phyloP scores from a whole-genome alignment of 768 basidiomycete genomes.

The Mycena alexandri region DNA sequence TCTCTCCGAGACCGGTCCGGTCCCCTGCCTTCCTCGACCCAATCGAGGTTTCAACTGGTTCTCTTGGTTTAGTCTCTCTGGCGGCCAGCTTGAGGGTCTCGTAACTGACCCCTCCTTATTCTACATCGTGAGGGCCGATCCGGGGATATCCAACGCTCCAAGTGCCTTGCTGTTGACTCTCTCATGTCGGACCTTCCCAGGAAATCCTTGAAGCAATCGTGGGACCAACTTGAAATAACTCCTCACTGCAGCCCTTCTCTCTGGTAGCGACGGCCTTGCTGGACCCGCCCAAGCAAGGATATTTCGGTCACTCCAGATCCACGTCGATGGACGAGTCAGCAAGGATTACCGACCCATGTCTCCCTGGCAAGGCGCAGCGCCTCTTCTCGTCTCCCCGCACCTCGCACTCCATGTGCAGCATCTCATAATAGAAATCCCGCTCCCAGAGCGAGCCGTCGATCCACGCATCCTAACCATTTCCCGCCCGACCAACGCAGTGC shows the following conservation, averaged over 20 bases:
- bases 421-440: conserved; percentile 6
- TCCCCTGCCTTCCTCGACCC: too few species aligned
- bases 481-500: neutral
- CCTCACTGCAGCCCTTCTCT: neutral
- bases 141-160: too few species aligned
- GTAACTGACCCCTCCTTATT: too few species aligned
- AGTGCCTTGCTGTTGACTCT: too few species aligned
- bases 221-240: neutral
- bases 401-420: conserved; percentile 1
- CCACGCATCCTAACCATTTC: neutral
- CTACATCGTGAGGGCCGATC: too few species aligned
- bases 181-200: neutral
- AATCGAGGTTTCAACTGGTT: too few species aligned
- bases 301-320: neutral
- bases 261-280: neutral
- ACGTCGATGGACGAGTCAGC: neutral
- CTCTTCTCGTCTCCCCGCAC: conserved; percentile 3
- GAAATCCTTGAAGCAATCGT: neutral
- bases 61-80: too few species aligned
- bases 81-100: too few species aligned
- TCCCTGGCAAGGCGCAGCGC: conserved; percentile 5
- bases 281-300: neutral
- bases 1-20: too few species aligned
- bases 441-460: neutral
- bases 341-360: conserved; percentile 4